Conservation (phyloP, 1,139 yeast genomes). For the Yamadazyma songkhlaensis region DNA sequence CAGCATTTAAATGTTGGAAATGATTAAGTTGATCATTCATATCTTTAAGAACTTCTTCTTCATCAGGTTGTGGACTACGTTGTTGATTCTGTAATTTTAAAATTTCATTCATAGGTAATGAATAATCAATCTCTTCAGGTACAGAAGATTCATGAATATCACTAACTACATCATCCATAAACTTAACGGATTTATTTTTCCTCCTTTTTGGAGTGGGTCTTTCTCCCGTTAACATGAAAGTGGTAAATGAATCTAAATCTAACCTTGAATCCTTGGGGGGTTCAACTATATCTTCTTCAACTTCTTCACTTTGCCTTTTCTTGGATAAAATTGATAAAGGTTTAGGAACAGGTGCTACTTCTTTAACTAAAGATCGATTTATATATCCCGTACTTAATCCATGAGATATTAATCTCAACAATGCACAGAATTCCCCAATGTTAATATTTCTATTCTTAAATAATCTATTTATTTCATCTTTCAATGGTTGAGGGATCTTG, state of each 20-base stretch:
- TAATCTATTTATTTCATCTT: constrained; percentile 45
- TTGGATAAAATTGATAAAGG: constrained; percentile 67
- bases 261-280: constrained; percentile 19
- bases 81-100: constrained; percentile 22
- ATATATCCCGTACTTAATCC: constrained; percentile 48
- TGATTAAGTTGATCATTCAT: constrained; percentile 67
- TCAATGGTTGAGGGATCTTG: constrained; percentile 41
- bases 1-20: constrained; percentile 58
- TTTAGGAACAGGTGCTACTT: constrained; percentile 58
- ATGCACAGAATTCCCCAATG: constrained; percentile 75
- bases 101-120: constrained; percentile 13
- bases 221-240: constrained; percentile 70
- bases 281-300: constrained; percentile 24
- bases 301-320: constrained; percentile 47
- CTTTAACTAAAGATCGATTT: constrained; percentile 45
- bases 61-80: constrained; percentile 26
- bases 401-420: constrained; percentile 63
- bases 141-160: constrained; percentile 35
- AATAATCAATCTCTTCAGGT: constrained; percentile 54
- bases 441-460: constrained; percentile 54
- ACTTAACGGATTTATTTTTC: constrained; percentile 62
- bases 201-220: constrained; percentile 43
- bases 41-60: constrained; percentile 60
- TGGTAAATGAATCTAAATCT: constrained; percentile 73
- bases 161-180: constrained; percentile 60